A percentile compares a stretch with the other conserved stretches of the same genome.
Conservation (phyloP, 2,329 filamentous ascomycete species). For the Monascus ruber region DNA sequence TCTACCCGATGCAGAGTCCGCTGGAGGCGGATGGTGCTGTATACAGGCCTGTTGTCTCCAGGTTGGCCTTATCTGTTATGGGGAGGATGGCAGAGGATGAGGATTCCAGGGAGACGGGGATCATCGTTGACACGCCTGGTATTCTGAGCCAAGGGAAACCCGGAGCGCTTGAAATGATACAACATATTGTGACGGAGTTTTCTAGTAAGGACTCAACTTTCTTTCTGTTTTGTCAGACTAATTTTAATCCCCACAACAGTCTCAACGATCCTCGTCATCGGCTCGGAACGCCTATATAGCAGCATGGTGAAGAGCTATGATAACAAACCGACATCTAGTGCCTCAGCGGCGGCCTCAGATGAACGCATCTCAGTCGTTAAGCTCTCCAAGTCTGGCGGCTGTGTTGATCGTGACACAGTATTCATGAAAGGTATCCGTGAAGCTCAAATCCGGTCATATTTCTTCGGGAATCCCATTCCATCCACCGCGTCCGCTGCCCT, state of each 20-base stretch:
- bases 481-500: conserved; percentile 25
- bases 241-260: conserved; percentile 32
- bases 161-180: conserved; percentile 62
- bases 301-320: conserved; percentile 63
- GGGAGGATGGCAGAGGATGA: conserved; percentile 66
- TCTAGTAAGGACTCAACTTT: conserved; percentile 38
- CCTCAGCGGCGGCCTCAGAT: conserved; percentile 38
- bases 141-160: conserved; percentile 52
- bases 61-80: conserved; percentile 67
- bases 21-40: conserved; percentile 57
- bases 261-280: conserved; percentile 71
- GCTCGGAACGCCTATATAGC: conserved; percentile 63
- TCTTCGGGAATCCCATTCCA: conserved; percentile 61
- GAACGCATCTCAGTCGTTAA: conserved; percentile 65
- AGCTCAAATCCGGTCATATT: conserved; percentile 77
- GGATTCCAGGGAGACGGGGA: conserved; percentile 58
- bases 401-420: conserved; percentile 59
- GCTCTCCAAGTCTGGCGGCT: conserved; percentile 76
- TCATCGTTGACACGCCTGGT: conserved; percentile 76
- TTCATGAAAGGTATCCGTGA: conserved; percentile 67
- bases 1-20: conserved; percentile 64
- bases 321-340: conserved; percentile 34
- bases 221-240: not conserved
- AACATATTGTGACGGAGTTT: conserved; percentile 64
- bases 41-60: conserved; percentile 63